A percentile compares a stretch with the other conserved stretches of the same genome.
Evolutionary conservation across 2,329 filamentous ascomycete genomes (phyloP).

Genomic region (Alternaria sp.): DNA sequence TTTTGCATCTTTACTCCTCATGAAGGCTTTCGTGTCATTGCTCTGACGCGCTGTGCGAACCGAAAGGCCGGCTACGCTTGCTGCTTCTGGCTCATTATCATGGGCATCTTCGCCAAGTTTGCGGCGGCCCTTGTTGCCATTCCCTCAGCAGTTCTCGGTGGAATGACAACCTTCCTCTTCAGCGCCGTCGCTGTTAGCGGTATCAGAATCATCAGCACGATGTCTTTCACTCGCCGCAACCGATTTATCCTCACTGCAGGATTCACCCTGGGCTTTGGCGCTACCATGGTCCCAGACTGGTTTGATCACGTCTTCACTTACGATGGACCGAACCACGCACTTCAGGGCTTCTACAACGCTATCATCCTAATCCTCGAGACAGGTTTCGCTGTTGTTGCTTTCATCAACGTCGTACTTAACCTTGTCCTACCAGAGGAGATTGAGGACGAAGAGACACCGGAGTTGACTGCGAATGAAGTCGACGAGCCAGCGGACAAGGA

Average conservation of each 20-base stretch:
- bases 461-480: constrained; percentile 50
- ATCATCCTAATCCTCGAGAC: constrained; percentile 58
- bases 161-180: constrained; percentile 77
- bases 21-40: constrained; percentile 56
- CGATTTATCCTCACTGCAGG: constrained; percentile 81
- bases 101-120: constrained; percentile 85
- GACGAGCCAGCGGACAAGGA: constrained; percentile 49
- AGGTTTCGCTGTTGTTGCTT: constrained; percentile 74
- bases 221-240: constrained; percentile 78
- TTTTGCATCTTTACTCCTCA: too few relatives aligned
- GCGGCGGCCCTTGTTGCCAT: constrained; percentile 80
- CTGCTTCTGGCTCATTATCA: constrained; percentile 77
- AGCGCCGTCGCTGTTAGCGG: constrained; percentile 77
- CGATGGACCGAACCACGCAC: constrained; percentile 67
- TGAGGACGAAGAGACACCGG: constrained; percentile 64
- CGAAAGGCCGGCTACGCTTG: constrained; percentile 80
- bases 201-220: constrained; percentile 74
- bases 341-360: constrained; percentile 77
- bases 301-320: constrained; percentile 77
- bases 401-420: constrained; percentile 76
- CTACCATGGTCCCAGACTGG: constrained; percentile 61
- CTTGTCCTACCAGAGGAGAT: constrained; percentile 74
- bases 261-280: constrained; percentile 71
- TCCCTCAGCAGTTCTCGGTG: constrained; percentile 59
- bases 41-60: constrained; percentile 80